These are phyloP conservation scores for Alternaria tenuissima DNA, from an alignment of 2,329 filamentous ascomycete species.

Conservation along the genomic window DNA sequence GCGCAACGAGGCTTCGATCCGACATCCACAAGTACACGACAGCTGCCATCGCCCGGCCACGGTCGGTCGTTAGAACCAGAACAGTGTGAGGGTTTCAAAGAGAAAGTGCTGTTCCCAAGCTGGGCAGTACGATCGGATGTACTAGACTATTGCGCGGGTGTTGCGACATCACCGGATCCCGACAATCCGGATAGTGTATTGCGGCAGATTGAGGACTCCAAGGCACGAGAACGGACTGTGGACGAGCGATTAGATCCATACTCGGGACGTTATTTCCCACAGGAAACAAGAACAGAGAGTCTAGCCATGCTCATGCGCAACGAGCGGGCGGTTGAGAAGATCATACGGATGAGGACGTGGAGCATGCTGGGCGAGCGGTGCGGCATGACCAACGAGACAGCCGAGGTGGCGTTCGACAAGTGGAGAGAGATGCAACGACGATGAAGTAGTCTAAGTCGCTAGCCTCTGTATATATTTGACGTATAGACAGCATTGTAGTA, in stretches of 20 bases:
- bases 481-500: not conserved
- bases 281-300: constrained; percentile 80
- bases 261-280: constrained; percentile 79
- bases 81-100: constrained; percentile 76
- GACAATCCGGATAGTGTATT: constrained; percentile 80
- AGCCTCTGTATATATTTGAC: not conserved
- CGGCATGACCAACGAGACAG: constrained; percentile 60
- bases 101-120: constrained; percentile 81
- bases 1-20: constrained; percentile 78
- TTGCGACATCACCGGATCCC: constrained; percentile 87
- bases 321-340: constrained; percentile 78
- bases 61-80: constrained; percentile 64
- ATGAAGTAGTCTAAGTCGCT: not conserved
- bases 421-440: constrained; percentile 37
- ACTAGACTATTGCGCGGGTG: constrained; percentile 85
- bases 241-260: constrained; percentile 94
- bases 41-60: constrained; percentile 57
- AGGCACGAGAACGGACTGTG: constrained; percentile 75
- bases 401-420: constrained; percentile 46
- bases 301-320: constrained; percentile 77
- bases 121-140: constrained; percentile 88
- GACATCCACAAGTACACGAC: constrained; percentile 72
- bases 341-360: constrained; percentile 86
- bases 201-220: constrained; percentile 73
- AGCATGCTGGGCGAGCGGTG: constrained; percentile 78